Evolutionary conservation across 83 land plant species (phyloP).

Genomic region (Isoetes engelmannii): DNA sequence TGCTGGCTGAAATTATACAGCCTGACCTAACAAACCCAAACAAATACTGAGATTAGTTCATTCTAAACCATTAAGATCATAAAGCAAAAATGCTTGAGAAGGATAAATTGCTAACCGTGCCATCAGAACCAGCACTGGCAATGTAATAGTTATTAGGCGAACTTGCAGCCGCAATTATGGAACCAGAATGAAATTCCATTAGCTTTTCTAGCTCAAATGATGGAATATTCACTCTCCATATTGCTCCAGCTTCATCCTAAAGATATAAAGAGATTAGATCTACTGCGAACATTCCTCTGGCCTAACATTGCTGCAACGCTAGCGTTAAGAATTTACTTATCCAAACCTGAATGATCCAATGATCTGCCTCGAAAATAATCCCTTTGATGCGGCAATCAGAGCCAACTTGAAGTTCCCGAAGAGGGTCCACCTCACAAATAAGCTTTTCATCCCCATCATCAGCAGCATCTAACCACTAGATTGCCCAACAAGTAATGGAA

Average conservation of each 20-base stretch:
- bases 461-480: slow-evolving; percentile 48
- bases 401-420: slow-evolving; percentile 36
- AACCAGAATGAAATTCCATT: slow-evolving; percentile 39
- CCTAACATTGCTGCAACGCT: not conserved
- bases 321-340: not conserved
- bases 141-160: slow-evolving; percentile 32
- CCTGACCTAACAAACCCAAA: slow-evolving; percentile 23
- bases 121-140: slow-evolving; percentile 40
- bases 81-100: not conserved
- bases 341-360: slow-evolving; percentile 45
- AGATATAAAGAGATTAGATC: not conserved
- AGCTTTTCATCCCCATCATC: slow-evolving; percentile 47
- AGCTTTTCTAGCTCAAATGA: slow-evolving; percentile 33
- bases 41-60: not conserved
- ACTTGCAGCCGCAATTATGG: slow-evolving; percentile 27
- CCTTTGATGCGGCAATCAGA: slow-evolving; percentile 30
- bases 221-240: slow-evolving; percentile 36
- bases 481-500: not conserved
- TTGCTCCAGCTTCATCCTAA: slow-evolving; percentile 44
- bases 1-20: slow-evolving; percentile 32
- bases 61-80: not conserved
- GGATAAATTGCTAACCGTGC: slow-evolving; percentile 23
- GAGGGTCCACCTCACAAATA: slow-evolving; percentile 35
- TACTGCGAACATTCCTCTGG: not conserved
- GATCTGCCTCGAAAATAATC: slow-evolving; percentile 30